A percentile compares a stretch with the other conserved stretches of the same genome.
Evolutionary conservation across 169 alveolate species (phyloP).

Genomic region (Cryptosporidium sp.): DNA sequence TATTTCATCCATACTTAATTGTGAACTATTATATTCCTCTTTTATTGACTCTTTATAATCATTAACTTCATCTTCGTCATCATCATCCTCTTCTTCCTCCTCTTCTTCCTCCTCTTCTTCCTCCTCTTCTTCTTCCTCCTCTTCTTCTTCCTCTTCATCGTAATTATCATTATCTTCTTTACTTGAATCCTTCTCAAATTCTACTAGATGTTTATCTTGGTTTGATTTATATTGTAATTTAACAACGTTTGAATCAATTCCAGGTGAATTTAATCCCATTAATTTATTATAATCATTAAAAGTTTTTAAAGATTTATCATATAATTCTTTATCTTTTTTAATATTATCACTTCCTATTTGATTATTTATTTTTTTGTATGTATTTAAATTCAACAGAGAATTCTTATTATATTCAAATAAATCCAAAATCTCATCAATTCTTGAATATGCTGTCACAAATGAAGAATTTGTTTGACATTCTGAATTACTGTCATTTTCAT

Average conservation of each 20-base stretch:
- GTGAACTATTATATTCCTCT: neutral
- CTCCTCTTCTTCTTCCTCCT: neutral
- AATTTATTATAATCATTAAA: neutral
- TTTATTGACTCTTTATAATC: neutral
- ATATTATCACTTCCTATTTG: neutral
- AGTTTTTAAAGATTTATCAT: neutral
- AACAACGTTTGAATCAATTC: neutral
- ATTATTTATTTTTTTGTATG: neutral
- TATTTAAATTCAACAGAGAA: neutral
- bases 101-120: neutral
- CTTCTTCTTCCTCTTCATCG: neutral
- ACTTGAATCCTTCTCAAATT: neutral
- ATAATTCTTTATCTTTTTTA: neutral
- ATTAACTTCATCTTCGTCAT: neutral
- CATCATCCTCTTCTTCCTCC: neutral
- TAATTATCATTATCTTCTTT: neutral
- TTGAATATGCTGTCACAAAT: conserved; percentile 51
- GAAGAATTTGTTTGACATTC: conserved; percentile 59
- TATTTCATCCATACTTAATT: neutral
- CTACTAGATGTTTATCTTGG: neutral
- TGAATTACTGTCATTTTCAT: conserved; percentile 28
- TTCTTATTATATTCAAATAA: conserved; percentile 18
- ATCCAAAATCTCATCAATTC: conserved; percentile 5
- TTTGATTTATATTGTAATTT: neutral
- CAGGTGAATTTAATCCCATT: neutral